A percentile compares a stretch with the other conserved stretches of the same genome.
Evolutionary conservation across 768 basidiomycete genomes (phyloP).

Genomic region (Tylopilus felleus): DNA sequence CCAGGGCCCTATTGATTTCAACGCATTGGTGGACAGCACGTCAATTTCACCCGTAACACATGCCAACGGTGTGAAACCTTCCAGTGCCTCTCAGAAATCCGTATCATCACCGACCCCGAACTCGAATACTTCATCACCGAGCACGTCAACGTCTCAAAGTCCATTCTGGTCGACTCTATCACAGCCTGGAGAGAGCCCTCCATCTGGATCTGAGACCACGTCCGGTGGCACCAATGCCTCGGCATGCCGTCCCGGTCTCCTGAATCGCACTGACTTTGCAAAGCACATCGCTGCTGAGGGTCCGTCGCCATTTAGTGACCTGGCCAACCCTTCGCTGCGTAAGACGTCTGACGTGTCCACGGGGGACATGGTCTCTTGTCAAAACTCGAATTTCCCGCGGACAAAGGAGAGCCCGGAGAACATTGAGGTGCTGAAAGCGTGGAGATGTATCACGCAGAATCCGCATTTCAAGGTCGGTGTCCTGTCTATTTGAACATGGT

Average conservation of each 20-base stretch:
- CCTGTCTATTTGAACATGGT: neutral
- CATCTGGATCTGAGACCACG: slow-evolving; percentile 38
- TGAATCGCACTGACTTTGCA: slow-evolving; percentile 50
- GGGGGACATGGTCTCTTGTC: slow-evolving; percentile 60
- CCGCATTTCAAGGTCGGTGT: slow-evolving; percentile 70
- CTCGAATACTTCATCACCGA: slow-evolving; percentile 26
- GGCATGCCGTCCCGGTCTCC: neutral
- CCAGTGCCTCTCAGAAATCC: slow-evolving; percentile 14
- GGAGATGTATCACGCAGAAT: slow-evolving; percentile 71
- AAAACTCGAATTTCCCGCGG: slow-evolving; percentile 64
- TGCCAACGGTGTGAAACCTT: slow-evolving; percentile 21
- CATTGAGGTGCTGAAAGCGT: slow-evolving; percentile 74
- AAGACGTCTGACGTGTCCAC: slow-evolving; percentile 44
- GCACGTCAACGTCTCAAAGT: slow-evolving; percentile 23
- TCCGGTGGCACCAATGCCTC: slow-evolving; percentile 29
- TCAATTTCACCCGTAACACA: slow-evolving; percentile 49
- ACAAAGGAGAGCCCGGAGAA: slow-evolving; percentile 70
- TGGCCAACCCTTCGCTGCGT: slow-evolving; percentile 23
- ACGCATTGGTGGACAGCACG: slow-evolving; percentile 31
- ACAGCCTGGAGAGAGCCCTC: slow-evolving; percentile 30
- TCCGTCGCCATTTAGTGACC: slow-evolving; percentile 52
- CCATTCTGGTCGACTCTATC: slow-evolving; percentile 27
- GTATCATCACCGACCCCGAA: slow-evolving; percentile 14
- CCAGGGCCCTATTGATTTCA: slow-evolving; percentile 34
- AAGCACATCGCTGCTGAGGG: slow-evolving; percentile 52